These are phyloP conservation scores for Podaxis sp. DNA, from an alignment of 768 basidiomycete genomes.

Conservation along the genomic window DNA sequence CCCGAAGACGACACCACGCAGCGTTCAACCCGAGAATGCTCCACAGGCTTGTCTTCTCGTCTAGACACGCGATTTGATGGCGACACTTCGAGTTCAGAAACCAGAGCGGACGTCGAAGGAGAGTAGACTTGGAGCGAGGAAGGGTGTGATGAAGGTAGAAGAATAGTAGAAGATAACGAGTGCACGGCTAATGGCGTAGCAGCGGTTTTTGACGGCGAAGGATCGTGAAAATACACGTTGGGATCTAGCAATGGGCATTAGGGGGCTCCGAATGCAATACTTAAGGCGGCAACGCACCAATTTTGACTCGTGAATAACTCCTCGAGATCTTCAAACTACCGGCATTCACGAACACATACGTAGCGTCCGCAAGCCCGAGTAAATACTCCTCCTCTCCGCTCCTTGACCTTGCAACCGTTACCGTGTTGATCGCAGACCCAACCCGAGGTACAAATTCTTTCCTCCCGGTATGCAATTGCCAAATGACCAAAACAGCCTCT, in stretches of 20 bases:
- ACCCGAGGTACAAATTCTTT: slow-evolving; percentile 92
- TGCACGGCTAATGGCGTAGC: slow-evolving; percentile 76
- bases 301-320: slow-evolving; percentile 74
- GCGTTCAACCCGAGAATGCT: slow-evolving; percentile 73
- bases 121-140: slow-evolving; percentile 94
- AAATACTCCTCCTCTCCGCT: slow-evolving; percentile 83
- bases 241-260: slow-evolving; percentile 28
- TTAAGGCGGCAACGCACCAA: slow-evolving; percentile 47
- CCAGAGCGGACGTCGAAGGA: slow-evolving; percentile 62
- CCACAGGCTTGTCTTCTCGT: slow-evolving; percentile 72
- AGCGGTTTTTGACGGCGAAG: slow-evolving; percentile 39
- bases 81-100: slow-evolving; percentile 89
- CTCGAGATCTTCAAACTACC: slow-evolving; percentile 70
- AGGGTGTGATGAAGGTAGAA: slow-evolving; percentile 92
- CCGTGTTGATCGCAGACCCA: slow-evolving; percentile 78
- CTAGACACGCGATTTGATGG: slow-evolving; percentile 91
- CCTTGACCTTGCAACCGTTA: slow-evolving; percentile 54
- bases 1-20: slow-evolving; percentile 66
- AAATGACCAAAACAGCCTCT: slow-evolving; percentile 94
- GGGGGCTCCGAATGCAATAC: slow-evolving; percentile 1
- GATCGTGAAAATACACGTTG: slow-evolving; percentile 24
- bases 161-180: slow-evolving; percentile 65
- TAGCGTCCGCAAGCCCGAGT: slow-evolving; percentile 79
- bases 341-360: slow-evolving; percentile 71
- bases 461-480: slow-evolving; percentile 88